Conservation (phyloP, 805 yeast genomes). For the Yamadazyma phyllophila region DNA sequence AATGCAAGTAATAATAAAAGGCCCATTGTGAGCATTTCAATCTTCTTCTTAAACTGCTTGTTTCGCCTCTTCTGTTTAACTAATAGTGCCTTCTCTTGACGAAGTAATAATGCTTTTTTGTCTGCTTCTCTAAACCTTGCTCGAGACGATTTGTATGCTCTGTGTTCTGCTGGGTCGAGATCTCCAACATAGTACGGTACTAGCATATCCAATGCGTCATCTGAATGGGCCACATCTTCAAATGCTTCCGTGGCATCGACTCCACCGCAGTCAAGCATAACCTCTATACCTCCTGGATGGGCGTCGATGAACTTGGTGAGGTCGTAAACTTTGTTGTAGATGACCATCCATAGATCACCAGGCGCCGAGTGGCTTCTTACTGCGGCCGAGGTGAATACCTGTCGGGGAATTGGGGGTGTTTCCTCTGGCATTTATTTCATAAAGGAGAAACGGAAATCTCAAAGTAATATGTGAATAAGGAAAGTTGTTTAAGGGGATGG, state of each 20-base stretch:
- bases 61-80: conserved; percentile 10
- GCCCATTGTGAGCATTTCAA: conserved; percentile 11
- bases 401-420: neutral
- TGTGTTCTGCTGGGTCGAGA: conserved; percentile 17
- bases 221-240: conserved; percentile 43
- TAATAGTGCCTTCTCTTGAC: conserved; percentile 4
- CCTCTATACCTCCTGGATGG: conserved; percentile 79
- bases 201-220: conserved; percentile 32
- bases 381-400: conserved; percentile 3
- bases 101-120: conserved; percentile 3
- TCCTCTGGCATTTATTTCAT: neutral
- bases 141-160: conserved; percentile 14
- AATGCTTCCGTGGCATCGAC: conserved; percentile 70
- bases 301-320: conserved; percentile 65
- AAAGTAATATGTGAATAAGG: too few species aligned
- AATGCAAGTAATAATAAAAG: conserved; percentile 11
- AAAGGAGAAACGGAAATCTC: too few species aligned
- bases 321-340: conserved; percentile 78
- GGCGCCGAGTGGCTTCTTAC: conserved; percentile 63
- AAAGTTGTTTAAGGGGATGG: too few species aligned
- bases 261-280: conserved; percentile 79
- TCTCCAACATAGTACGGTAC: conserved; percentile 30
- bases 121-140: conserved; percentile 14
- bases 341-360: conserved; percentile 80
- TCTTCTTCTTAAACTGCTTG: conserved; percentile 6